Evolutionary conservation across 306 rosid genomes (phyloP).

Genomic region (Alnus rubra): DNA sequence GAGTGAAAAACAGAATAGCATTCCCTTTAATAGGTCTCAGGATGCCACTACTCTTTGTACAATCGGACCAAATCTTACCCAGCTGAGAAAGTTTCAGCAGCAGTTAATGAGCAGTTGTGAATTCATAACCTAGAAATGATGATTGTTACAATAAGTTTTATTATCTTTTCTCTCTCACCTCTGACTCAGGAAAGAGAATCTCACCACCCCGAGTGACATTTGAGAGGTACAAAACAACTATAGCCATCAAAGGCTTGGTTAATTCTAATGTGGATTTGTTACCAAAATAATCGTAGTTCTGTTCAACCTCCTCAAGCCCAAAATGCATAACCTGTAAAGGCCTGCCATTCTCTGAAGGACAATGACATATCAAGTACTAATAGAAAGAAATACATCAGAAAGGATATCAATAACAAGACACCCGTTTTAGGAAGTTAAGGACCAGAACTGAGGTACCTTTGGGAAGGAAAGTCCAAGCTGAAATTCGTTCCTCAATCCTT

Average conservation of each 20-base stretch:
- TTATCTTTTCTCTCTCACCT: slow-evolving; percentile 43
- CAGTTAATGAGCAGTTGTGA: slow-evolving; percentile 12
- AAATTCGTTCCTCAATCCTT: slow-evolving; percentile 75
- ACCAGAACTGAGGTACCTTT: slow-evolving; percentile 54
- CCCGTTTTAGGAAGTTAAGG: not conserved
- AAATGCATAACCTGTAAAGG: slow-evolving; percentile 53
- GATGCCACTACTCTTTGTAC: slow-evolving; percentile 37
- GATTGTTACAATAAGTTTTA: slow-evolving; percentile 6
- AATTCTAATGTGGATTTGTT: slow-evolving; percentile 44
- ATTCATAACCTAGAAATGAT: not conserved
- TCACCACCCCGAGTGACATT: slow-evolving; percentile 63
- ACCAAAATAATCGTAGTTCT: slow-evolving; percentile 38
- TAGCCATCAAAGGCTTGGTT: slow-evolving; percentile 64
- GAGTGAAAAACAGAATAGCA: slow-evolving; percentile 72
- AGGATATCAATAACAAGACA: slow-evolving; percentile 10
- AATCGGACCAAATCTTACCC: slow-evolving; percentile 46
- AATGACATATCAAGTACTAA: slow-evolving; percentile 12
- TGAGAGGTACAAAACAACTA: slow-evolving; percentile 77
- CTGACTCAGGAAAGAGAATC: slow-evolving; percentile 62
- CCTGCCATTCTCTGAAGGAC: slow-evolving; percentile 59
- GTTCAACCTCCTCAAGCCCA: slow-evolving; percentile 37
- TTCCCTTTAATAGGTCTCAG: slow-evolving; percentile 72
- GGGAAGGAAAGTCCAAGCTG: slow-evolving; percentile 86
- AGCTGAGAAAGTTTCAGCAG: slow-evolving; percentile 42
- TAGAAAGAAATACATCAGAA: slow-evolving; percentile 5